These are phyloP conservation scores for Colletotrichum sublineola DNA, from an alignment of 2,329 filamentous ascomycete genomes.

Conservation along the genomic window DNA sequence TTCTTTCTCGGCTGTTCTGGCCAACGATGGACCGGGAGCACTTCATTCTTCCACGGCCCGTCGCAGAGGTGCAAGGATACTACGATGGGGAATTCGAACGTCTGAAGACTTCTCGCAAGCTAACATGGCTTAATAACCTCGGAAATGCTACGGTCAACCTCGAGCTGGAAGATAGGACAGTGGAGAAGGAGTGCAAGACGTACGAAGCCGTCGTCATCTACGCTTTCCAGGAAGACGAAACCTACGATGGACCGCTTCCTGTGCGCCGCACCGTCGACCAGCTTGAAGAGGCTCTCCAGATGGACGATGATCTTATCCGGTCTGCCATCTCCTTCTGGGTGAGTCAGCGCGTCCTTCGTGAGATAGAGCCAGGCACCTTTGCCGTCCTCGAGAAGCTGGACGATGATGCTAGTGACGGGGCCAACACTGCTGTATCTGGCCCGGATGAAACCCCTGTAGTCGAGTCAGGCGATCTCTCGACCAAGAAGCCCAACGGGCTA, in stretches of 20 bases:
- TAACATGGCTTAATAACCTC: conserved; percentile 88
- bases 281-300: conserved; percentile 71
- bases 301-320: conserved; percentile 79
- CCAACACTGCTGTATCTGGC: conserved; percentile 49
- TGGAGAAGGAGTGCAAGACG: conserved; percentile 80
- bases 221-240: conserved; percentile 75
- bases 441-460: conserved; percentile 41
- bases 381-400: conserved; percentile 76
- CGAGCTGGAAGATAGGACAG: conserved; percentile 82
- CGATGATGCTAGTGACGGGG: conserved; percentile 49
- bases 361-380: conserved; percentile 67
- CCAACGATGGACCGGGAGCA: conserved; percentile 80
- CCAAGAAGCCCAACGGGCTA: conserved; percentile 65
- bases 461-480: conserved; percentile 53
- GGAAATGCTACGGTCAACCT: conserved; percentile 86
- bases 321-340: conserved; percentile 80
- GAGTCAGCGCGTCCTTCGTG: conserved; percentile 74
- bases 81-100: conserved; percentile 84
- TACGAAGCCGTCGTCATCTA: conserved; percentile 92
- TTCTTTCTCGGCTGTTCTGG: conserved; percentile 95
- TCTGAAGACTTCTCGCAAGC: conserved; percentile 85
- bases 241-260: conserved; percentile 49
- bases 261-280: conserved; percentile 64
- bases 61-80: conserved; percentile 72
- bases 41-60: conserved; percentile 72